Evolutionary conservation across 306 rosid genomes (phyloP), one percentile per base, ranked within the genome.

Genomic region (Citrullus colocynthis): DNA sequence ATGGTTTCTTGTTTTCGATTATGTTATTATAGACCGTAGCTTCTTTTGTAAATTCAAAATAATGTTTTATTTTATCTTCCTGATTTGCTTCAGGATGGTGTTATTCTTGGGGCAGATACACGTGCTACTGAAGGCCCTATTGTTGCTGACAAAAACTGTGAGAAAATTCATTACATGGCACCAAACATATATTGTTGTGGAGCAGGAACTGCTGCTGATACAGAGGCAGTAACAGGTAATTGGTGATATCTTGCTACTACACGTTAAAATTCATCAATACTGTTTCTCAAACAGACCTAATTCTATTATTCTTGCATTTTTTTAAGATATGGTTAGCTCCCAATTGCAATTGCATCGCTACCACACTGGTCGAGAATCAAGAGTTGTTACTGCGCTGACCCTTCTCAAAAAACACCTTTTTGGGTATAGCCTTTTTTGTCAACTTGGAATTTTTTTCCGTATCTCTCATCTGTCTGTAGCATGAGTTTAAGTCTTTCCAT

Each of bases 151-250:
- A 93, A 93, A 78, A 93, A 93, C 87, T 93, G 98, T 82, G 98
- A 93, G 84, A 95, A 95, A 76, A 95, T 95, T 79, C 99, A 95
- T 76, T 95, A 87, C 62, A 92, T 95, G 99, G 99, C 99, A 4
- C 99, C 99, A 7, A 95, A 95, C 64, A 95, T 95, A 36, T 92
- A 92, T 78, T 95, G 99, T 72, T 95, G 98, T 83, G 99, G 99
- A 79, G 98, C 99, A 9, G 99, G 99, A 79, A 95, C 99, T 77
- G 99, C 99, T 79, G 98, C 97, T 74, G 98, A 95, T 80, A 95
- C 99, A 34, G 98, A 95, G 89, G 99, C 99, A 20, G 99, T 95
- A 60, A 95, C 99, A 72, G 99, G 98, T 91, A 84, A 76, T 48
- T 75, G 69, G 75, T 75, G 36, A 59, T 57, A 24, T 57, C 52